phyloP scores from a whole-genome alignment of 805 yeast species.

The Metschnikowia chrysomelidarum region DNA sequence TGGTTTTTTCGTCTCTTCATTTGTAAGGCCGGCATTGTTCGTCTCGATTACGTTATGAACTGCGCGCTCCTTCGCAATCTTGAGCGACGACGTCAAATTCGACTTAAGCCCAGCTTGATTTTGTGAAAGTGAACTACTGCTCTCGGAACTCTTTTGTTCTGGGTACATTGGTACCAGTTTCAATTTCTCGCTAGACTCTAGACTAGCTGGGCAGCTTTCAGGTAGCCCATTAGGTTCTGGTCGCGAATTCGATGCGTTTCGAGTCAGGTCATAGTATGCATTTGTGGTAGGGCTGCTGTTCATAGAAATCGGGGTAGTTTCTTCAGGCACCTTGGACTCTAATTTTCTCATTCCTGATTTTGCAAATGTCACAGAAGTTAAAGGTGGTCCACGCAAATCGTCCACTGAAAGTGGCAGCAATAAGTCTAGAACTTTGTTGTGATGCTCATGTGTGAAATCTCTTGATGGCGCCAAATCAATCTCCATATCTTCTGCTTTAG shows the following conservation, averaged over 20 bases:
- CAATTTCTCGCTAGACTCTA: too few relatives aligned
- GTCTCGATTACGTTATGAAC: too few relatives aligned
- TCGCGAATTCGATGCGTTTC: background rate
- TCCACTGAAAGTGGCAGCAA: slow-evolving; percentile 41
- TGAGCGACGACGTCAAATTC: slow-evolving; percentile 18
- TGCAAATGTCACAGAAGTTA: slow-evolving; percentile 12
- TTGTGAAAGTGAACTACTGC: too few relatives aligned
- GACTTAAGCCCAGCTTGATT: slow-evolving; percentile 12
- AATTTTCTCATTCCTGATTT: slow-evolving; percentile 5
- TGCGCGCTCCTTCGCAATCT: slow-evolving; percentile 1
- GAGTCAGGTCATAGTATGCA: background rate
- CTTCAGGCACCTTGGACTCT: slow-evolving; percentile 4
- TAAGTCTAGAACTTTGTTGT: slow-evolving; percentile 30
- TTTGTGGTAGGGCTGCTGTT: slow-evolving; percentile 20
- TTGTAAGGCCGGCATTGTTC: background rate
- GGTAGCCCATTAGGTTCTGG: too few relatives aligned
- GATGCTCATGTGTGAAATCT: slow-evolving; percentile 3
- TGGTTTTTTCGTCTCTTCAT: slow-evolving; percentile 8
- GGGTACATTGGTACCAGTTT: too few relatives aligned
- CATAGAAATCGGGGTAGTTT: slow-evolving; percentile 33
- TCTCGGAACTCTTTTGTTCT: too few relatives aligned
- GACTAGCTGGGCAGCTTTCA: too few relatives aligned
- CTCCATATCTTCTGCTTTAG: too few relatives aligned
- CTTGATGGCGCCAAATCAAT: slow-evolving; percentile 1
- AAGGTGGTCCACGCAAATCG: slow-evolving; percentile 28